Percentiles rank a stretch among this genome's conserved stretches.
phyloP scores from a whole-genome alignment of 768 basidiomycete genomes.

The Trametopsis cervina region DNA sequence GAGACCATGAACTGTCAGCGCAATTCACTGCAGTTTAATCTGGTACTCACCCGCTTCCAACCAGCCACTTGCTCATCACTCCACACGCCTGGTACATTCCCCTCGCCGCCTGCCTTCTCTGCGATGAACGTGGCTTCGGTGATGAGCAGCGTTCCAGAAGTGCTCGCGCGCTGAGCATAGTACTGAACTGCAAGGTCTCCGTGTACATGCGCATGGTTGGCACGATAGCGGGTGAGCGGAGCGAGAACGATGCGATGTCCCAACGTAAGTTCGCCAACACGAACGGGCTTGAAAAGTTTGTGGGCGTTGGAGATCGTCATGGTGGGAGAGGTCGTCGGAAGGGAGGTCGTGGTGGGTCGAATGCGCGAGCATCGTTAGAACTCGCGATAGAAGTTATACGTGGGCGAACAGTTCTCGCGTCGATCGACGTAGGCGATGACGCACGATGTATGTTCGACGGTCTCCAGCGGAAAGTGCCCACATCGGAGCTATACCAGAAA shows the following conservation, averaged over 20 bases:
- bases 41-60: constrained; percentile 37
- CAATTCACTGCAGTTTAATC: constrained; percentile 3
- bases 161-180: constrained; percentile 40
- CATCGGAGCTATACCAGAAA: too few species aligned
- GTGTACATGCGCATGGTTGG: constrained; percentile 28
- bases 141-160: constrained; percentile 47
- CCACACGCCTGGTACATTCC: constrained; percentile 57
- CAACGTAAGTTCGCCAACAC: constrained; percentile 32
- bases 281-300: constrained; percentile 45
- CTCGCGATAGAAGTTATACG: too few species aligned
- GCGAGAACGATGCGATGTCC: constrained; percentile 44
- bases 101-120: constrained; percentile 38
- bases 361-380: too few species aligned
- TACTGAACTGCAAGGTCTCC: constrained; percentile 33
- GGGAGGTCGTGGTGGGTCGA: too few species aligned
- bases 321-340: too few species aligned
- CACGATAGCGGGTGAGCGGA: constrained; percentile 42
- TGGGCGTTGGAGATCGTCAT: too few species aligned
- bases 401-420: too few species aligned
- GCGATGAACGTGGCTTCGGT: constrained; percentile 53
- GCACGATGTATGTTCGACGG: too few species aligned
- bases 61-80: constrained; percentile 43
- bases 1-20: too few species aligned
- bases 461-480: too few species aligned
- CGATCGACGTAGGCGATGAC: too few species aligned